These are phyloP conservation scores for Pseudonitzschia pungens DNA, from an alignment of 108 stramenopile species.

Conservation along the genomic window DNA sequence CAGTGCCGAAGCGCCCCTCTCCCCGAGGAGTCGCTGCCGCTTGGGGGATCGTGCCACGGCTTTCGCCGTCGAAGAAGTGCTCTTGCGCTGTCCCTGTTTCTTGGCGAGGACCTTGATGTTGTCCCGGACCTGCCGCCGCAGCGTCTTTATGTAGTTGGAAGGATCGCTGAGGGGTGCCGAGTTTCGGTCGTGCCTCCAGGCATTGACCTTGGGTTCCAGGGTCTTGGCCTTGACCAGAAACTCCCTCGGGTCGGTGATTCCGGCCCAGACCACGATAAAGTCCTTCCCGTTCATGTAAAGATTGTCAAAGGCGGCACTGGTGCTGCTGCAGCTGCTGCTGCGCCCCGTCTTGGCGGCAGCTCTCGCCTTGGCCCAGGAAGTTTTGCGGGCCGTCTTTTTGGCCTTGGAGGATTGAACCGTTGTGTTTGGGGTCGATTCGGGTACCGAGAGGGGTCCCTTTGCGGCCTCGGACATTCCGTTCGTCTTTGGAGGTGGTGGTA, in stretches of 20 bases:
- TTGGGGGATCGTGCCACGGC: background rate
- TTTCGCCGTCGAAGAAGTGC: too few species aligned
- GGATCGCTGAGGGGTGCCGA: background rate
- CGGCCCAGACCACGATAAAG: constrained; percentile 6
- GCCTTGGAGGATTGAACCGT: background rate
- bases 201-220: background rate
- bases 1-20: too few species aligned
- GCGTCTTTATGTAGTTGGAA: background rate
- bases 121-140: background rate
- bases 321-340: background rate
- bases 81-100: background rate
- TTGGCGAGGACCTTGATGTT: constrained; percentile 2
- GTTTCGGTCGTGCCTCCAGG: background rate
- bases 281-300: constrained; percentile 1
- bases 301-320: background rate
- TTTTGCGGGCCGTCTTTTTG: background rate
- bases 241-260: background rate
- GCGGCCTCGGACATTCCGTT: too few species aligned
- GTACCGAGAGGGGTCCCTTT: background rate
- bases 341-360: too few species aligned
- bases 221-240: background rate
- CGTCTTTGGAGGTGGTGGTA: too few species aligned
- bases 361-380: too few species aligned
- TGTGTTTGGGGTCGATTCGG: background rate
- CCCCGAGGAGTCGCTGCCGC: background rate